These are phyloP conservation scores for Fusarium sp. DNA, from an alignment of 2,329 filamentous ascomycete species.

Conservation along the genomic window DNA sequence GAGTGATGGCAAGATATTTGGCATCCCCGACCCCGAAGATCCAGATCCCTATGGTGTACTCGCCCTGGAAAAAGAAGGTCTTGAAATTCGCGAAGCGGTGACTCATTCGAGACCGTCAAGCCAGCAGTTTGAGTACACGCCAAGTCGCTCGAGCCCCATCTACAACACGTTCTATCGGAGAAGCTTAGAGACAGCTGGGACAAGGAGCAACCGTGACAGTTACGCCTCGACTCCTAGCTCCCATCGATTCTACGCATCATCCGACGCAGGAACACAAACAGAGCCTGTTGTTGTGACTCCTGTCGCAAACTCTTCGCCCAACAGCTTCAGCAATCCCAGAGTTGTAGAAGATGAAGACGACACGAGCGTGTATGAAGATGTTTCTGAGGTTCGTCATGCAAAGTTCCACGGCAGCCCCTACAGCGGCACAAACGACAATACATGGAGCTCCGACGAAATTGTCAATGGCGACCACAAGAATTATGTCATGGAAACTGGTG, in stretches of 20 bases:
- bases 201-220: conserved; percentile 42
- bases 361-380: conserved; percentile 36
- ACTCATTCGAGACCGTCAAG: conserved; percentile 54
- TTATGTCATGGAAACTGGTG: conserved; percentile 7
- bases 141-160: conserved; percentile 54
- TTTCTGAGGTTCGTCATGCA: not conserved
- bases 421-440: not conserved
- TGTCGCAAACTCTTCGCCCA: conserved; percentile 3
- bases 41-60: conserved; percentile 58
- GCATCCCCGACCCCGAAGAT: conserved; percentile 56
- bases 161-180: conserved; percentile 56
- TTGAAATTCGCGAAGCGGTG: conserved; percentile 56
- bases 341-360: conserved; percentile 2
- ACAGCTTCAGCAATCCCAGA: not conserved
- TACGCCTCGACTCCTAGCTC: conserved; percentile 35
- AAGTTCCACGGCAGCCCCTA: conserved; percentile 8
- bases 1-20: conserved; percentile 49
- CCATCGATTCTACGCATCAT: conserved; percentile 39
- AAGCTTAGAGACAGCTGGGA: conserved; percentile 43
- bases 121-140: conserved; percentile 55
- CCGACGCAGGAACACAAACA: conserved; percentile 50
- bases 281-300: conserved; percentile 39
- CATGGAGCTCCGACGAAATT: conserved; percentile 13
- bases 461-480: not conserved
- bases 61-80: conserved; percentile 55